These are phyloP conservation scores for Podaxis rugospora DNA, from an alignment of 768 basidiomycete species.

Conservation along the genomic window DNA sequence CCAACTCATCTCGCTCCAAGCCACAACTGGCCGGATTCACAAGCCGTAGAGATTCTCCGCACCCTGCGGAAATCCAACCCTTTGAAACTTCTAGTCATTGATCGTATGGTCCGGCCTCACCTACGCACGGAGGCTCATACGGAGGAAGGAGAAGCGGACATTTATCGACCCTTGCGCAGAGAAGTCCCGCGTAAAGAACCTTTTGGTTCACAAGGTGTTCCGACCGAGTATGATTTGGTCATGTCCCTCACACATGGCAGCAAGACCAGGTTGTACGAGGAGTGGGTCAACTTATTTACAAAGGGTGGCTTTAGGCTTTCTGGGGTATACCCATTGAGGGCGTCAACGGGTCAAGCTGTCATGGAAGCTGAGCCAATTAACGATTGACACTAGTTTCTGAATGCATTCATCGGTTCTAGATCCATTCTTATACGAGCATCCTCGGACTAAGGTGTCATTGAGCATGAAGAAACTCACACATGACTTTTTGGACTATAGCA, in stretches of 20 bases:
- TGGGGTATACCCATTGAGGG: background rate
- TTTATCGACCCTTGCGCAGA: background rate
- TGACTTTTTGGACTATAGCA: slow-evolving; percentile 21
- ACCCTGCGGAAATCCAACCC: background rate
- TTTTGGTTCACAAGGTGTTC: background rate
- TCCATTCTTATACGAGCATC: background rate
- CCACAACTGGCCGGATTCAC: background rate
- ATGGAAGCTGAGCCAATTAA: background rate
- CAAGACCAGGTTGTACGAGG: background rate
- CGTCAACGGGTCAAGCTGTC: background rate
- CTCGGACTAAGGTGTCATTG: background rate
- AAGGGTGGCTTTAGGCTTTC: background rate
- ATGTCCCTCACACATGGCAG: background rate
- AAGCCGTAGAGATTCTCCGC: background rate
- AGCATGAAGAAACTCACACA: background rate
- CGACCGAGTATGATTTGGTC: background rate
- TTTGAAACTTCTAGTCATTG: background rate
- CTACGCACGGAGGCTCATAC: background rate
- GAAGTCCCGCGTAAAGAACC: background rate
- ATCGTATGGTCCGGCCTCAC: background rate
- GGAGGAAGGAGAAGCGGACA: background rate
- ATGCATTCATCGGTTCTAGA: background rate
- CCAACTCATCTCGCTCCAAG: background rate
- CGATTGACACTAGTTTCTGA: background rate
- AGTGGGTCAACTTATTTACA: background rate